Base-by-base conservation (phyloP, 148 eudicot genomes). In the Drosera capensis region DNA sequence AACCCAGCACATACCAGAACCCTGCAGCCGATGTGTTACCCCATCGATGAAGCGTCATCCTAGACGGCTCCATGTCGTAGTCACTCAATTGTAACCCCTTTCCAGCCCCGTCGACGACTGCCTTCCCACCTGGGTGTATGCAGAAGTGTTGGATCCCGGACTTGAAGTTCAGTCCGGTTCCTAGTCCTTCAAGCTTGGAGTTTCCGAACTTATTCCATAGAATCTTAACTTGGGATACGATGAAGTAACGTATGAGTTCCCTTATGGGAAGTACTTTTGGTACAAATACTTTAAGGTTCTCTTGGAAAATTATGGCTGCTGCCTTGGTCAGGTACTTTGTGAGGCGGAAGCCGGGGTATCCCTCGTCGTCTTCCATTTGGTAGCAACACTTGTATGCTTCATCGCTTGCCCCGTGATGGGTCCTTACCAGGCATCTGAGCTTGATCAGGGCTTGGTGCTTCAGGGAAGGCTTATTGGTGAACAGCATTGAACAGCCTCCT, bases 1-100 rank as follows among this genome's bases (percentile, higher is more conserved):
- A 86, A 6, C 96, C 96, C 38, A 82, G 57, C 30, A 79, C 94
- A 54, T 86, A 86, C 96, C 96, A 86, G 13, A 86, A 60, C 0
- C 94, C 74, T 22, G 82, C 69, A 0, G 96, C 88, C 0, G 88
- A 82, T 1, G 96, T 82, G 67, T 86, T 86, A 1, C 96, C 96
- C 49, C 78, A 86, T 25, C 96, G 62, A 8, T 82, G 82, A 29
- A 86, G 88, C 0, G 96, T 64, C 96, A 86, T 81, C 47, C 81
- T 59, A 21, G 94, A 73, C 0, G 94, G 96, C 55, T 86, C 96
- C 13, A 86, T 28, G 43, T 82, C 88, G 25, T 76, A 70, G 3
- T 59, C 73, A 9, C 51, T 65, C 0, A 86, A 62, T 52, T 56
- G 65, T 18, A 86, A 46, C 15, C 94, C 76, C 52, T 68, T 68